Base-by-base conservation (phyloP, 2,329 filamentous ascomycete genomes). In the Colletotrichum limetticola region DNA sequence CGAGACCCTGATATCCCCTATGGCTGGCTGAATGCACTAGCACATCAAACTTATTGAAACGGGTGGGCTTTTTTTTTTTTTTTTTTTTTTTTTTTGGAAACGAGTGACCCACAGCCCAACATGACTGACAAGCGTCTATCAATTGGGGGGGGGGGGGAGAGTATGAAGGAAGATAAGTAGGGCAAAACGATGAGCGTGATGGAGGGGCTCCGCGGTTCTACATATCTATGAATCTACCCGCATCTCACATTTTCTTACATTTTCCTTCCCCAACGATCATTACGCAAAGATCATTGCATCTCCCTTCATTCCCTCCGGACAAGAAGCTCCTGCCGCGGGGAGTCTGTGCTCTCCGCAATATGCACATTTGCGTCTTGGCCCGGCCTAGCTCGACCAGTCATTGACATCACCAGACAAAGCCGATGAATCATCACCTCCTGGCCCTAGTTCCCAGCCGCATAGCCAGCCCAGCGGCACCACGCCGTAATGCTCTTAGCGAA, bases 381-480 rank as follows among this genome's bases (percentile, higher is more conserved):
- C 37, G 61, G 24, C 22, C 24, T 42, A 24, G 26, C 42, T 24
- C 56, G 30, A 19, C 28, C 19, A 22, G 66, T 65, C 66, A 46
- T 71, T 73, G 71, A 73, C 71, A 71, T 73, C 71, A 73, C 53
- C 53, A 70, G 61, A 37, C 28, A 7, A 26, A 6, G 49, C 19
- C 67, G 56, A 73, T 73, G 71, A 73, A 66, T 73, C 71, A 73
- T 69, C 71, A 71, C 28, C 37, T 19, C 16, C 11, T 53, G 6
- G 32, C 32, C 52, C 19, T 58, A n/a, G 8, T 19, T 28, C 1
- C n/a, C 0, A 30, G 30, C 32, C 52, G 62, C 62, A 56, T 57
- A 1, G 6, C 16, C 19, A 42, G 16, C 14, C 37, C 19, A 57
- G 42, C 49, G 19, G 28, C 52, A 46, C 28, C 14, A 19, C 42